Evolutionary conservation across 306 rosid species (phyloP).

Genomic region (Vicia faba): DNA sequence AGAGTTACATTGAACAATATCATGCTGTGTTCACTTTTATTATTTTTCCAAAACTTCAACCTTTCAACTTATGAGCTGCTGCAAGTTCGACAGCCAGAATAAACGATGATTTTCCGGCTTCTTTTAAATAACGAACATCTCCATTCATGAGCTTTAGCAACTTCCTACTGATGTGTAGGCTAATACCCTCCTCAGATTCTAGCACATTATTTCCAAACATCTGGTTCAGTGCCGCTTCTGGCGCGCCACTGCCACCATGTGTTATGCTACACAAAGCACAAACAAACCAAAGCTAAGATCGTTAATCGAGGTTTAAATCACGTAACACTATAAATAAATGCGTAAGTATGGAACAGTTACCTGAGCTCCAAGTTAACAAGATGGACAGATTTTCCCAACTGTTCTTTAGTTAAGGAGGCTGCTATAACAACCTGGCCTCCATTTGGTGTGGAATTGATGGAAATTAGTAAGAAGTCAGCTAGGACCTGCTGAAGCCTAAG

Average conservation of each 20-base stretch:
- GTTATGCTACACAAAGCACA: constrained; percentile 56
- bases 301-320: neutral
- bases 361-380: constrained; percentile 81
- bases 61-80: constrained; percentile 46
- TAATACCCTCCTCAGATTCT: constrained; percentile 73
- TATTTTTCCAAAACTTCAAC: constrained; percentile 34
- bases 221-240: constrained; percentile 74
- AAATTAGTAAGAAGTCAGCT: constrained; percentile 71
- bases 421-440: constrained; percentile 71
- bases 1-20: constrained; percentile 36
- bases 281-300: neutral
- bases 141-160: constrained; percentile 90
- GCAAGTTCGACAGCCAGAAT: constrained; percentile 83
- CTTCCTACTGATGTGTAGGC: constrained; percentile 80
- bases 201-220: constrained; percentile 70
- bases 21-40: constrained; percentile 32
- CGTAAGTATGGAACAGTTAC: constrained; percentile 39
- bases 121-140: constrained; percentile 74
- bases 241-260: constrained; percentile 71
- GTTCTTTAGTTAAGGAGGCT: constrained; percentile 69
- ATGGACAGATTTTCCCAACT: constrained; percentile 76
- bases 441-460: constrained; percentile 58
- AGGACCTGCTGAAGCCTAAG: constrained; percentile 87
- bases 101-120: constrained; percentile 77
- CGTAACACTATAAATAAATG: constrained; percentile 5